Conservation (phyloP, 208 protist genomes). For the Vickermania ingenoplastis region DNA sequence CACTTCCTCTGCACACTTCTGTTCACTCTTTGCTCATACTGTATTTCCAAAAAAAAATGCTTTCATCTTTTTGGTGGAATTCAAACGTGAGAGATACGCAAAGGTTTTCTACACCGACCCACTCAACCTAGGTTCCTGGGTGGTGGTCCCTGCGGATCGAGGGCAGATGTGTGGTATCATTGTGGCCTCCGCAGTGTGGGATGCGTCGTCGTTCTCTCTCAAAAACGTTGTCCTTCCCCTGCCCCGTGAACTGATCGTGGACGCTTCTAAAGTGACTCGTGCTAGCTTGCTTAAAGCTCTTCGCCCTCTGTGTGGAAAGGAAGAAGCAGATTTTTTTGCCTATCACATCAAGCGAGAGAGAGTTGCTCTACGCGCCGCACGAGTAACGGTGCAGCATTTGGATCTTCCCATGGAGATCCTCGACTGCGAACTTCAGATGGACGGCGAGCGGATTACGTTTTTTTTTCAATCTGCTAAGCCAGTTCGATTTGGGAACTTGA, state of each 20-base stretch:
- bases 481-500: slow-evolving; percentile 74
- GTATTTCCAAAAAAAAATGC: slow-evolving; percentile 4
- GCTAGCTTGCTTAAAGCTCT: background rate
- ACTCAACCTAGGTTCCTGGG: slow-evolving; percentile 33
- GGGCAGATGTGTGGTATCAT: slow-evolving; percentile 65
- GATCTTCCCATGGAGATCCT: slow-evolving; percentile 63
- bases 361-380: slow-evolving; percentile 55
- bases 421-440: slow-evolving; percentile 86
- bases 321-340: slow-evolving; percentile 42
- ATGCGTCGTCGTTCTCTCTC: slow-evolving; percentile 4
- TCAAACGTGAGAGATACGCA: slow-evolving; percentile 67
- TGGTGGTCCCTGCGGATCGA: slow-evolving; percentile 78
- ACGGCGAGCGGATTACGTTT: slow-evolving; percentile 86
- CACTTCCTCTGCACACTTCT: too few relatives aligned
- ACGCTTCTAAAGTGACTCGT: background rate
- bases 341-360: slow-evolving; percentile 59
- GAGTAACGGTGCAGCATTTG: slow-evolving; percentile 29
- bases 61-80: slow-evolving; percentile 52
- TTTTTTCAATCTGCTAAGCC: slow-evolving; percentile 55
- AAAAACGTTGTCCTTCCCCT: slow-evolving; percentile 2
- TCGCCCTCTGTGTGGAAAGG: slow-evolving; percentile 8
- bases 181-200: slow-evolving; percentile 15
- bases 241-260: background rate
- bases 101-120: slow-evolving; percentile 21
- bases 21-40: too few relatives aligned